Evolutionary conservation across 306 rosid species (phyloP), one percentile per base, ranked within the genome.

Genomic region (Quercus ilex): DNA sequence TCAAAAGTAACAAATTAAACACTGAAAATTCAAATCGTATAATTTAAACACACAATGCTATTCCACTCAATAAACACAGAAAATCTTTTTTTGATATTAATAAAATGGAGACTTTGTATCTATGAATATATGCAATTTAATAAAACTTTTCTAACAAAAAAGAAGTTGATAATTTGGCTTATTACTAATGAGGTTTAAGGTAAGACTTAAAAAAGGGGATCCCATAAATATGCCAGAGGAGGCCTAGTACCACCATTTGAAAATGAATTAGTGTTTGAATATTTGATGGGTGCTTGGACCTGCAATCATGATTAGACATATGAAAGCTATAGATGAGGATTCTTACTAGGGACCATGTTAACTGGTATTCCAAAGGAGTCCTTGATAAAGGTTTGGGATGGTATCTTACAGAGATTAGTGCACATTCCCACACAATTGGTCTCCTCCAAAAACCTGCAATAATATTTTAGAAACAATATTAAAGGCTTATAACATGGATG

Each of bases 261-360:
- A 38, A 41, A 8, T 41, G 46, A 41, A 41, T 41, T 41, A 8
- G 46, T 41, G 46, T 41, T 41, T 41, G 11, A 41, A 41, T 41
- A 41, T 41, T 41, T 8, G 46, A 41, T 8, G 46, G 46, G 28
- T 58, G 5, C 64, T 58, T 58, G 64, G 46, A 8, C 46, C 64
- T 21, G 33, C 67, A 60, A 60, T 14, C 33, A 23, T 21, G 25
- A 58, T 9, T 21, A 58, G 9, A 3, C 26, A 59, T 10, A 14
- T 35, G 5, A 71, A 73, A 77, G 74, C 25, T 58, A 23, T 60
- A 58, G 65, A 64, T 20, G 55, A 43, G 57, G 46, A 80, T 62
- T 82, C 98, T 87, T 89, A 96, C 98, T 96, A 38, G 98, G 99
- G 35, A 89, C 92, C 98, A 93, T 93, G 90, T 81, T 90, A 79